Conservation (phyloP, 2,329 filamentous ascomycete species). For the Cercospora sesami region DNA sequence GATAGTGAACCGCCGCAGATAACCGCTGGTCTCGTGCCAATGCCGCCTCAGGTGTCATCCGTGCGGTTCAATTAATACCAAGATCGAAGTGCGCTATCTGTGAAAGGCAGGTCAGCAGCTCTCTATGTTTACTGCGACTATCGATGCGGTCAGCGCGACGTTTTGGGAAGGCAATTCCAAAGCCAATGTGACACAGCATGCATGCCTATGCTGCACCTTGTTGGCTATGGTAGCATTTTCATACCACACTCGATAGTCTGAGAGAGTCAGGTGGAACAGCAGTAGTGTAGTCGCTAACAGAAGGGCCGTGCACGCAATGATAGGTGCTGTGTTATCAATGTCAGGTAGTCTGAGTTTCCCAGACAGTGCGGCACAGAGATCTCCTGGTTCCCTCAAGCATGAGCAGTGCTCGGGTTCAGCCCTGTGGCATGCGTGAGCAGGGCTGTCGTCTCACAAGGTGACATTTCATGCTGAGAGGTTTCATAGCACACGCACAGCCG, state of each 20-base stretch:
- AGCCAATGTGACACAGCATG: neutral
- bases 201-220: conserved; percentile 1
- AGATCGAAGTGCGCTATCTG: conserved; percentile 6
- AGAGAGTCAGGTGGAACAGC: neutral
- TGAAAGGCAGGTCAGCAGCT: conserved; percentile 7
- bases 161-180: conserved; percentile 4
- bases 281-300: neutral
- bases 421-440: neutral
- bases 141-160: neutral
- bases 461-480: neutral
- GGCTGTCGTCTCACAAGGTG: neutral
- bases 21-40: conserved; percentile 1
- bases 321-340: neutral
- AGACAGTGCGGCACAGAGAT: neutral
- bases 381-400: neutral
- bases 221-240: neutral
- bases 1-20: neutral
- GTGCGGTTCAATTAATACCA: neutral
- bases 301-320: neutral
- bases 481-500: neutral
- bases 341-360: neutral
- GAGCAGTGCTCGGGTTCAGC: neutral
- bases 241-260: neutral
- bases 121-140: neutral
- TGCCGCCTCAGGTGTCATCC: neutral